Base-by-base conservation (phyloP, 2,329 filamentous ascomycete genomes). In the Torrubiellomyces zombiae region DNA sequence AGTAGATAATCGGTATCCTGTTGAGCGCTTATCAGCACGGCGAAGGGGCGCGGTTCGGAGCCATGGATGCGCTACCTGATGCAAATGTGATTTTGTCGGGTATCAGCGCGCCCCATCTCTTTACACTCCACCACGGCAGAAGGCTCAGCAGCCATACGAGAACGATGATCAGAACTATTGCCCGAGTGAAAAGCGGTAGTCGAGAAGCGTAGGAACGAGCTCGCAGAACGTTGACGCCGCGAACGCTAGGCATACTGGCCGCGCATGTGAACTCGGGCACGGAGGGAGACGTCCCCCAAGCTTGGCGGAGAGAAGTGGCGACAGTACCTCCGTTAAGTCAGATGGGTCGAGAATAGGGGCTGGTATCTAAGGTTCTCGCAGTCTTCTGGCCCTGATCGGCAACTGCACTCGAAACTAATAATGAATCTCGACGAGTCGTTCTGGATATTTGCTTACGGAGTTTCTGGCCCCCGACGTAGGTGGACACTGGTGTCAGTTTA, bases 1-100 rank as follows among this genome's bases (percentile, higher is more conserved):
- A 1, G 86, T 91, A 46, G 93, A 94, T 18, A 92, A 64, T 32
- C 89, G 75, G 52, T 94, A 86, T 57, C 92, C 85, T 93, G 47
- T 26, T 18, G 4, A 9, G 25, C 13, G 14, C 3, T 23, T 12
- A 14, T 32, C 9, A 27, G 11, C 17, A 10, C 7, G 14, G 15
- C 11, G 7, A 18, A 19, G 16, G 2, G 11, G 8, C n/a, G 21
- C n/a, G 11, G 11, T 11, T 18, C 2, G 10, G 9, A 20, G 9
- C 13, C 14, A n/a, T 16, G 8, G n/a, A 27, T 8, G 27, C n/a
- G 34, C 30, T 60, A 89, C 83, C 73, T 25, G 71, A 70, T 19
- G 60, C 55, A 20, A 93, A 48, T 24, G 66, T 65, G 44, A 91
- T 66, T 56, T 85, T 67, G 38, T 74, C 63, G 24, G 86, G 86